These are phyloP conservation scores for Nannochloropsis salina DNA, from an alignment of 108 stramenopile species.

Conservation along the genomic window DNA sequence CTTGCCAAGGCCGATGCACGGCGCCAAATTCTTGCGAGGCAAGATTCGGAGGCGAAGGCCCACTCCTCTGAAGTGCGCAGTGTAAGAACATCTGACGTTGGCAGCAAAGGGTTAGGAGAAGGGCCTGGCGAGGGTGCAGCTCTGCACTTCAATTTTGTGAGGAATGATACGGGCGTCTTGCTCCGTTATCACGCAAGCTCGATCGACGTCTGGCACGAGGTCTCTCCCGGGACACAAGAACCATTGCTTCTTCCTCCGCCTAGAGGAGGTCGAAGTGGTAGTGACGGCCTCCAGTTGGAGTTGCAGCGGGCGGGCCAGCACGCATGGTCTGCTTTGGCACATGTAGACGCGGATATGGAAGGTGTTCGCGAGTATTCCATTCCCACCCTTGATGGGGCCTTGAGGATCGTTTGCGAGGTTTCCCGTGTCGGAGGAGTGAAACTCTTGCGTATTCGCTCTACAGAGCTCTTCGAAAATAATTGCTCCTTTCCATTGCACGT, in stretches of 20 bases:
- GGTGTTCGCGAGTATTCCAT: not conserved
- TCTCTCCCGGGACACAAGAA: not conserved
- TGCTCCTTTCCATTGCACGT: not conserved
- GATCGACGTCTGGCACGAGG: not conserved
- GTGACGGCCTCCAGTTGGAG: not conserved
- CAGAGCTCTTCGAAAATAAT: not conserved
- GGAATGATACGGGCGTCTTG: constrained; percentile 64
- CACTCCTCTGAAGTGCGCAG: not conserved
- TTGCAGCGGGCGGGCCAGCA: not conserved
- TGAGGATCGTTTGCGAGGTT: constrained; percentile 9
- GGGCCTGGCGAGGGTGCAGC: constrained; percentile 28
- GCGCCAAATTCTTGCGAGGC: constrained; percentile 37
- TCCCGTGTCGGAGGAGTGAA: not conserved
- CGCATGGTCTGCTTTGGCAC: not conserved
- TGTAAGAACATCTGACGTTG: too few species aligned
- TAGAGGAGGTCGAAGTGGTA: not conserved
- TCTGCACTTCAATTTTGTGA: constrained; percentile 61
- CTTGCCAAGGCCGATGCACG: not conserved
- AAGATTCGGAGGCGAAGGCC: not conserved
- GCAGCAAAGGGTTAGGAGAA: not conserved
- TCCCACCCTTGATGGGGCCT: not conserved
- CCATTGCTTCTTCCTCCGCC: not conserved
- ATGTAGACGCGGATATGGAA: not conserved
- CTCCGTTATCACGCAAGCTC: constrained; percentile 16
- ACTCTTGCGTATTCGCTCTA: not conserved